Evolutionary conservation across 2,329 filamentous ascomycete genomes (phyloP), one percentile per base, ranked within the genome.

Genomic region (Pseudocercospora macadamiae): DNA sequence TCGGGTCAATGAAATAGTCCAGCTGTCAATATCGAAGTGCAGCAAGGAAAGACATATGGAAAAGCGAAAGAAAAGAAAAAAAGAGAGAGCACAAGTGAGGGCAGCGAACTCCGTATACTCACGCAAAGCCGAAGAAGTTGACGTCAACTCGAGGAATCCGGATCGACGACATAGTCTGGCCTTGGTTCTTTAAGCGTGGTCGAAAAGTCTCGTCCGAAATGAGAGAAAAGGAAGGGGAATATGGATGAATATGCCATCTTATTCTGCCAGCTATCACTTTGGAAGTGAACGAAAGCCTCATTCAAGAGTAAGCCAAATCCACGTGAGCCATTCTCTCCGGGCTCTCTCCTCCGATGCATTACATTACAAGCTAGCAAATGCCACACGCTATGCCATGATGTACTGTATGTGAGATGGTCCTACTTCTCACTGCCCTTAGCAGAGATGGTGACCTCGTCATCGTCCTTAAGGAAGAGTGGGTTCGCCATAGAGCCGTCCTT

Each of bases 371-470:
- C 26, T 49, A 49, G 47, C 47, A 34, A 28, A 49, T 49, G 47
- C 47, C 14, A 12, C 26, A 14, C 18, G 47, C 25, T 49, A 49
- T 49, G 26, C 16, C 16, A 9, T 49, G 47, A 14, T 49, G 23
- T 49, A 21, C 10, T 49, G 28, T 34, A 16, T 49, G 47, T 34
- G 47, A 49, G 47, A 26, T 16, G 42, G 28, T 32, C 19, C 47
- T 49, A 49, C 47, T 49, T 49, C 47, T 62, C 54, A 64, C 65
- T 66, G 58, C 68, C 44, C 49, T 53, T 54, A 16, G 67, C 66
- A 8, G 71, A 73, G 51, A 73, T 65, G 19, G 71, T 74, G 12
- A 61, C 70, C 54, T 73, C 70, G 12, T 70, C 67, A 39, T 70
- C 70, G 8, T 65, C 66, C 59, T 64, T 54, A 45, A 71, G 52